phyloP scores from a whole-genome alignment of 1,284 basidiomycete genomes.

The Irpex rosettiformis region DNA sequence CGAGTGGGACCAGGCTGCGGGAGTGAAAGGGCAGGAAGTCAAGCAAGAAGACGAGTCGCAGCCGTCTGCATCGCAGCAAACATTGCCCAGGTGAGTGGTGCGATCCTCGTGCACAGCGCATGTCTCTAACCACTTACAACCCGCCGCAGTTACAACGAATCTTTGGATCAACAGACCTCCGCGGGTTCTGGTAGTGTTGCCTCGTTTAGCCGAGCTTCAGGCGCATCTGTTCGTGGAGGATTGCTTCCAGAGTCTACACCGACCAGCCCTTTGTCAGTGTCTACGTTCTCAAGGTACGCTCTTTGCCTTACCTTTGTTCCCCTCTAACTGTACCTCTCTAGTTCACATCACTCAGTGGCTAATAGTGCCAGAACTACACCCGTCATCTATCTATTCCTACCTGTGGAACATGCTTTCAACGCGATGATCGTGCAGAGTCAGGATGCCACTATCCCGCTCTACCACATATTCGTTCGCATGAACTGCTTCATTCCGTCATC shows the following conservation, averaged over 20 bases:
- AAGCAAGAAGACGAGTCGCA: not conserved
- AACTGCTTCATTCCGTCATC: constrained; percentile 39
- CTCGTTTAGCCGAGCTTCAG: not conserved
- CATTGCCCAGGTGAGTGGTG: constrained; percentile 11
- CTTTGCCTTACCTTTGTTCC: not conserved
- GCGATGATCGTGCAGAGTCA: constrained; percentile 27
- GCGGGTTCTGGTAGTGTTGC: not conserved
- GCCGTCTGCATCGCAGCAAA: not conserved
- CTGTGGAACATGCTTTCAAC: constrained; percentile 25
- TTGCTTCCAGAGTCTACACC: not conserved
- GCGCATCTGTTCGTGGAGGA: not conserved
- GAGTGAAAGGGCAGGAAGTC: constrained; percentile 1
- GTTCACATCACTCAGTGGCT: not conserved
- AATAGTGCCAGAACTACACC: constrained; percentile 4
- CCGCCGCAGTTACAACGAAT: constrained; percentile 16
- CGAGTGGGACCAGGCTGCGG: constrained; percentile 14
- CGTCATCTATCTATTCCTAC: constrained; percentile 29
- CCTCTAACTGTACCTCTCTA: too few species aligned
- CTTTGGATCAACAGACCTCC: not conserved
- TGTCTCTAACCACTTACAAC: constrained; percentile 38
- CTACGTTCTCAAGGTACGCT: not conserved
- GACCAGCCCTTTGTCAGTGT: not conserved
- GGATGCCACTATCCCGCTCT: constrained; percentile 28
- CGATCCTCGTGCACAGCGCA: not conserved
- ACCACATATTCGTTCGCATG: constrained; percentile 34